Conservation (phyloP, 2,329 filamentous ascomycete genomes). For the Pseudogymnoascus pannorum region DNA sequence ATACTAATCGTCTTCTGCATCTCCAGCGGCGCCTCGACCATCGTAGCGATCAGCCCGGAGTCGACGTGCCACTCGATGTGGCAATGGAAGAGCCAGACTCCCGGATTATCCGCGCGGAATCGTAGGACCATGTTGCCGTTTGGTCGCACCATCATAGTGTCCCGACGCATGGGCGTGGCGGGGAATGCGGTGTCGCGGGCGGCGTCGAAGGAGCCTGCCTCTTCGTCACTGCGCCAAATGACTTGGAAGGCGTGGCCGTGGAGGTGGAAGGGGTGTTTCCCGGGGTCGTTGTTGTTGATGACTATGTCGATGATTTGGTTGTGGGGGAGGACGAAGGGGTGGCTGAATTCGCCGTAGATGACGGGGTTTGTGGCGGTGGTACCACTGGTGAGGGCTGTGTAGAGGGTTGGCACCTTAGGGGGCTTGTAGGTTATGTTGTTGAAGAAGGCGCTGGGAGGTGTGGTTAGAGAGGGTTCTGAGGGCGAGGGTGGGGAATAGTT, state of each 20-base stretch:
- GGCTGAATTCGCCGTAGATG: slow-evolving; percentile 60
- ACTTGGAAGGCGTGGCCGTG: slow-evolving; percentile 72
- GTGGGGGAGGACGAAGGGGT: slow-evolving; percentile 62
- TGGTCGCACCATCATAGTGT: slow-evolving; percentile 59
- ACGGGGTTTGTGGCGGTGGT: slow-evolving; percentile 45
- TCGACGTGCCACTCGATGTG: slow-evolving; percentile 73
- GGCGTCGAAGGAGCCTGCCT: slow-evolving; percentile 47
- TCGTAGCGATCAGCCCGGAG: slow-evolving; percentile 57
- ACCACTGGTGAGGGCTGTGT: slow-evolving; percentile 54
- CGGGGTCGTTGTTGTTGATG: slow-evolving; percentile 66
- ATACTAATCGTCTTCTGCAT: slow-evolving; percentile 55
- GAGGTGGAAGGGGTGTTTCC: slow-evolving; percentile 67
- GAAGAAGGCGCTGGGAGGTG: slow-evolving; percentile 39
- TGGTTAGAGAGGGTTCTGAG: background rate
- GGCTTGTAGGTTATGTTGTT: slow-evolving; percentile 58
- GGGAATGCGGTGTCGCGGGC: slow-evolving; percentile 42
- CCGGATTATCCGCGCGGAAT: slow-evolving; percentile 62
- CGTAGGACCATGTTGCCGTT: slow-evolving; percentile 61
- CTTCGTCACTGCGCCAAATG: slow-evolving; percentile 51
- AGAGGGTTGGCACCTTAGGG: slow-evolving; percentile 61
- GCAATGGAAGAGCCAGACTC: slow-evolving; percentile 70
- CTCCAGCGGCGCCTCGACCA: slow-evolving; percentile 55
- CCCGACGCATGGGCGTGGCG: slow-evolving; percentile 54
- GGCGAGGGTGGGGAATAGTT: slow-evolving; percentile 20
- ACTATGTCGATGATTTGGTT: slow-evolving; percentile 64